These are phyloP conservation scores for Sodiomyces alkalinus DNA, from an alignment of 2,329 filamentous ascomycete genomes.

Conservation along the genomic window DNA sequence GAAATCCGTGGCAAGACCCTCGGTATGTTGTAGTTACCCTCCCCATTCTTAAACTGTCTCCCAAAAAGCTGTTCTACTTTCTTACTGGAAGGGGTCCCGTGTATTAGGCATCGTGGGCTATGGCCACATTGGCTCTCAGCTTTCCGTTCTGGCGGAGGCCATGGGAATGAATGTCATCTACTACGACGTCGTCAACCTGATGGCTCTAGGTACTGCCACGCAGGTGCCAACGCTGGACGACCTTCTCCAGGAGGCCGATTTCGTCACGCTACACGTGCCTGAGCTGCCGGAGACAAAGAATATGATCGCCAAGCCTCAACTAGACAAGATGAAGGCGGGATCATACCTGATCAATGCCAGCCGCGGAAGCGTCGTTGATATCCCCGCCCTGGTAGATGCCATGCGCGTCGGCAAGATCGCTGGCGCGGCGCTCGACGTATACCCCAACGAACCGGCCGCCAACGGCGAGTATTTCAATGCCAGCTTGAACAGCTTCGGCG, in stretches of 20 bases:
- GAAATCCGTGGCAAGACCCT: conserved; percentile 96
- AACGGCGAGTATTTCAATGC: conserved; percentile 94
- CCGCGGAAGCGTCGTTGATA: conserved; percentile 86
- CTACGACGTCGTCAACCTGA: conserved; percentile 87
- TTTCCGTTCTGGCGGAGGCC: conserved; percentile 87
- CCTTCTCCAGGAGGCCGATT: conserved; percentile 70
- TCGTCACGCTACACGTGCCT: conserved; percentile 88
- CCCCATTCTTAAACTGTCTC: background rate
- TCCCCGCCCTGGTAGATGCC: conserved; percentile 76
- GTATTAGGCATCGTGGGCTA: conserved; percentile 77
- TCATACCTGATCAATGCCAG: conserved; percentile 94
- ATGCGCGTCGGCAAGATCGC: conserved; percentile 78
- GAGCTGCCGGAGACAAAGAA: conserved; percentile 86
- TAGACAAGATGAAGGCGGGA: conserved; percentile 82
- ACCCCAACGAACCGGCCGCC: conserved; percentile 80
- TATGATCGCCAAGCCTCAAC: conserved; percentile 68
- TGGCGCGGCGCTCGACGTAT: conserved; percentile 92
- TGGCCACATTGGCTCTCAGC: conserved; percentile 89
- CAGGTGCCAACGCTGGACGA: conserved; percentile 68
- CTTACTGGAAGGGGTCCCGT: background rate
- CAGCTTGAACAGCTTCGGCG: conserved; percentile 67
- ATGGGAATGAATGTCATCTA: conserved; percentile 99
- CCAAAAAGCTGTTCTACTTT: background rate
- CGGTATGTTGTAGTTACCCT: conserved; percentile 31
- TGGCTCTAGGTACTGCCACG: conserved; percentile 78